Base-by-base conservation (phyloP, 1,139 yeast species). In the Debaryomycetaceae sp. region DNA sequence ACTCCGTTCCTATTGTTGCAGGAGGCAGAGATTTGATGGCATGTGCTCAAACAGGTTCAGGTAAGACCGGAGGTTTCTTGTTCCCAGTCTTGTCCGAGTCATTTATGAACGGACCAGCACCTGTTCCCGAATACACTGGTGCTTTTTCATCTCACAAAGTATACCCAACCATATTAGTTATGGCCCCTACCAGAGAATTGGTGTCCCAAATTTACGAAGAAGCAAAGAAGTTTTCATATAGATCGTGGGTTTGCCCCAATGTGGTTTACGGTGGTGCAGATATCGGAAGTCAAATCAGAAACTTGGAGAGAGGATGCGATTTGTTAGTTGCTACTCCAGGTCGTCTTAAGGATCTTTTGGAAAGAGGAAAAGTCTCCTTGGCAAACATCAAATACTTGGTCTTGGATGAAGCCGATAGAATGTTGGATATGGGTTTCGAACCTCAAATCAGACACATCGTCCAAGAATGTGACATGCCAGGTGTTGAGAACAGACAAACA, bases 341-440 rank as follows among this genome's bases (percentile, higher is more conserved):
- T 78, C 95, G 99, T 80, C 82, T 93, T 67, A 93, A 86, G 66
- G 99, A 93, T 72, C 78, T 93, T 68, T 76, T 93, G 57, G 97
- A 90, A 75, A 87, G 97, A 76, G 97, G 98, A 62, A 79, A 84
- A 63, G 88, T 93, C 56, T 90, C 97, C 39, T 78, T 93, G 62
- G 79, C 82, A 55, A 89, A 88, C 74, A 90, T 93, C 72, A 89
- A 87, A 70, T 93, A 89, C 72, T 80, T 93, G 66, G 98, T 93
- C 42, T 80, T 93, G 55, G 99, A 93, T 73, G 99, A 93, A 80
- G 99, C 99, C 64, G 99, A 93, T 75, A 88, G 99, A 79, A 93
- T 93, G 99, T 83, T 93, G 75, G 99, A 93, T 84, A 93, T 93
- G 99, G 99, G 99, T 80, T 93, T 93, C 75, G 99, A 93, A 78